Conservation (phyloP, 805 yeast genomes). For the Saturnispora saitoi region DNA sequence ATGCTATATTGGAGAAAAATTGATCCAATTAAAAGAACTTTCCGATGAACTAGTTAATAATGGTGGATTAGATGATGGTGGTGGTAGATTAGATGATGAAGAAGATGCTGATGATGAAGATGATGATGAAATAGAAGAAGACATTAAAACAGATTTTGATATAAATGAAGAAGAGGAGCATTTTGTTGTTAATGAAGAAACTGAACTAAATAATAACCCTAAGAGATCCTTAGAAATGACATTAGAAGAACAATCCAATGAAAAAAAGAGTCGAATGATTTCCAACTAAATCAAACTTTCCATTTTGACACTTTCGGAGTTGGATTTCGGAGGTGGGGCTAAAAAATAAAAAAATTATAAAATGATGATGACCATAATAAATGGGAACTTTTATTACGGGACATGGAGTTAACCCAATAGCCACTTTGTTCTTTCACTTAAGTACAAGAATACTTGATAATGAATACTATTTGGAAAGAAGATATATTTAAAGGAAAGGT, state of each 20-base stretch:
- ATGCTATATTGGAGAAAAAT: slow-evolving; percentile 18
- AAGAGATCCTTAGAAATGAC: too few relatives aligned
- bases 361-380: too few relatives aligned
- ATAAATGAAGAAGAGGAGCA: slow-evolving; percentile 4
- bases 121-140: slow-evolving; percentile 16
- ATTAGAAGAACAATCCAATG: too few relatives aligned
- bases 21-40: background rate
- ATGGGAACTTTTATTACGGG: background rate
- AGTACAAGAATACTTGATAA: background rate
- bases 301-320: too few relatives aligned
- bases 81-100: slow-evolving; percentile 19
- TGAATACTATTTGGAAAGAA: slow-evolving; percentile 34
- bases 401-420: background rate
- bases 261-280: background rate
- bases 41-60: slow-evolving; percentile 15
- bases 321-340: background rate
- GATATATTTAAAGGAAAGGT: slow-evolving; percentile 76
- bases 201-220: too few relatives aligned
- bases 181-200: background rate
- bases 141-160: slow-evolving; percentile 9
- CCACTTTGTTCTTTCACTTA: background rate
- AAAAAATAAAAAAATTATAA: too few relatives aligned
- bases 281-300: too few relatives aligned
- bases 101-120: slow-evolving; percentile 29
- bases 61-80: slow-evolving; percentile 28